phyloP scores from a whole-genome alignment of 352 stramenopile species.

The Globisporangium solare region DNA sequence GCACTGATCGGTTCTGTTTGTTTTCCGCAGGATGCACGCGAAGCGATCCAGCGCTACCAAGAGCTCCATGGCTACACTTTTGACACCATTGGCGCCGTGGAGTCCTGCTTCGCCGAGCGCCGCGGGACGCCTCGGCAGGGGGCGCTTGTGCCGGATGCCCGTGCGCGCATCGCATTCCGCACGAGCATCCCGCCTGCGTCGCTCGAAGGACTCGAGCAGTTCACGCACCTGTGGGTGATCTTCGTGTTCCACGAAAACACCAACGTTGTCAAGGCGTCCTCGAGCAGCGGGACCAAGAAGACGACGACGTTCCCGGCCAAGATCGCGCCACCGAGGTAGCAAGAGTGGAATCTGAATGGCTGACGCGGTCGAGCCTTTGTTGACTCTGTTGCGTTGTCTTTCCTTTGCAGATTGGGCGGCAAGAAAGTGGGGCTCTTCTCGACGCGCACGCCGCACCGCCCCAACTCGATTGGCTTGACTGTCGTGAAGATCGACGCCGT shows the following conservation, averaged over 20 bases:
- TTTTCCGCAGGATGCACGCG: constrained; percentile 37
- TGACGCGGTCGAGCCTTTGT: neutral
- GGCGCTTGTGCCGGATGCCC: constrained; percentile 54
- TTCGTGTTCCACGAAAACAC: constrained; percentile 92
- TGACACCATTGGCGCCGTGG: constrained; percentile 60
- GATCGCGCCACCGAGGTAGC: constrained; percentile 59
- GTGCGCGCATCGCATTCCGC: constrained; percentile 72
- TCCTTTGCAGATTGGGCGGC: constrained; percentile 46
- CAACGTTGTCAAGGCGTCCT: constrained; percentile 48
- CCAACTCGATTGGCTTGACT: constrained; percentile 93
- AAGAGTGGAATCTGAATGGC: neutral
- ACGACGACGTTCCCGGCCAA: constrained; percentile 70
- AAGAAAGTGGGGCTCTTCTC: constrained; percentile 94
- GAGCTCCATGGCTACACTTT: constrained; percentile 64
- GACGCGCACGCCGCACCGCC: constrained; percentile 95
- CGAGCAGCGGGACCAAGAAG: constrained; percentile 23
- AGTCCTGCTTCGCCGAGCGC: constrained; percentile 86
- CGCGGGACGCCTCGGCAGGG: constrained; percentile 83
- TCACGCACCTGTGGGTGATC: constrained; percentile 88
- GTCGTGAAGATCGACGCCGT: constrained; percentile 89
- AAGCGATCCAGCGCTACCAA: constrained; percentile 60
- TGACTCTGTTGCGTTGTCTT: neutral
- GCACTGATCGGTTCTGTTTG: neutral
- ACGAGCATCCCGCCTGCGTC: constrained; percentile 64
- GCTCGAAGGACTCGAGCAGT: constrained; percentile 81